Conservation (phyloP, 192 early-diverging fungal genomes). For the Spinellus fusiger region DNA sequence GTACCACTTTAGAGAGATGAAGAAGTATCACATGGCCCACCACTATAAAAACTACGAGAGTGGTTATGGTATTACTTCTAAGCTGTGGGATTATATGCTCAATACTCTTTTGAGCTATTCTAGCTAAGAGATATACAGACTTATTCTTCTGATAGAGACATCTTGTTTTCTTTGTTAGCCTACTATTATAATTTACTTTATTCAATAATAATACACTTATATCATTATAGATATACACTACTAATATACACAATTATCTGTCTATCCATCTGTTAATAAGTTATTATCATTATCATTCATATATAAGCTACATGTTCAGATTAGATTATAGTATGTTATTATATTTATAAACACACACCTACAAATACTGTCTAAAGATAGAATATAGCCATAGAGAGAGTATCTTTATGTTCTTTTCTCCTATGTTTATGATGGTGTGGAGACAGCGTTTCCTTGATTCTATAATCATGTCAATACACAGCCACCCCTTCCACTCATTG, state of each 20-base stretch:
- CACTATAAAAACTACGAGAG: conserved; percentile 89
- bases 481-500: too few relatives aligned
- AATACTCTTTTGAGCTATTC: neutral
- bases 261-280: too few relatives aligned
- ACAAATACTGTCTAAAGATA: neutral
- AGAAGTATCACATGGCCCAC: conserved; percentile 91
- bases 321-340: neutral
- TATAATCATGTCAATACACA: too few relatives aligned
- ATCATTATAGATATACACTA: too few relatives aligned
- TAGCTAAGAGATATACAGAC: neutral
- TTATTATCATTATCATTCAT: too few relatives aligned
- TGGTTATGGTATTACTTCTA: conserved; percentile 88
- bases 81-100: conserved; percentile 74
- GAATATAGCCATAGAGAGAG: neutral
- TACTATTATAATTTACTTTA: too few relatives aligned
- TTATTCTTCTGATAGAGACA: neutral
- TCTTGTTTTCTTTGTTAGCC: neutral
- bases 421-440: too few relatives aligned
- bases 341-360: neutral
- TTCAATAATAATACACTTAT: too few relatives aligned
- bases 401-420: too few relatives aligned
- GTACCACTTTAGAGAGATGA: conserved; percentile 77
- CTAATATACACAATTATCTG: too few relatives aligned
- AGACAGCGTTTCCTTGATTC: too few relatives aligned
- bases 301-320: too few relatives aligned